Evolutionary conservation across 2,329 filamentous ascomycete genomes (phyloP), one percentile per base, ranked within the genome.

Genomic region (Xylariaceae sp.): DNA sequence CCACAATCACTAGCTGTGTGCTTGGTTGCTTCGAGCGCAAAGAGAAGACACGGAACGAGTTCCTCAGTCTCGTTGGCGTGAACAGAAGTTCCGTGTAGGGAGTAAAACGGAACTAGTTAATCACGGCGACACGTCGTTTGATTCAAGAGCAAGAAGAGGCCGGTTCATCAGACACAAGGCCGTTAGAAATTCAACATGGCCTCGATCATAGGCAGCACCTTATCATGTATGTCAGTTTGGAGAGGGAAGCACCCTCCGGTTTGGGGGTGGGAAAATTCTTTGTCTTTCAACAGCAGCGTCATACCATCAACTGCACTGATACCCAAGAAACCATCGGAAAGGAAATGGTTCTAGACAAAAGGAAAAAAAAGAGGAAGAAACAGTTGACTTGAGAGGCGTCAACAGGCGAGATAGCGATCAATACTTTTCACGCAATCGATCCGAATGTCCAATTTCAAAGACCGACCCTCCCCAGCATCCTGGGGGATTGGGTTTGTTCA

Each of bases 1-100:
- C 84, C 15, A 97, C 94, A 5, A 94, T 95, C 44, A 99, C 94
- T 15, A 97, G 92, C 78, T 97, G 93, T 73, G 95, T 99, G 76
- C 83, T 97, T n/a, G 94, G 94, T 45, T 92, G 92, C 69, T 96
- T 99, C 81, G 88, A 96, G 71, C 88, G 87, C 61, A 91, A 90
- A 68, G 90, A 91, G 62, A 97, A 96, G 81, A 97, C 93, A 9
- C 82, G 94, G 68, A 95, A 96, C 73, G 94, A 99, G 75, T 99
- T 99, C 71, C 77, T 99, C 71, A 96, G 87, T 68, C 81, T 99
- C 41, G 78, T 88, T 39, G 83, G 83, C 45, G 74, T 92, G 86
- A 90, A 73, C 51, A 67, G 64, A 57, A 59, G 62, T 47, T 67
- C 52, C 53, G 64, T 57, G 57, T 67, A 68, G 30, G 7, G 7